Evolutionary conservation across 2,329 filamentous ascomycete species (phyloP).

Genomic region (Coleophoma crateriformis): DNA sequence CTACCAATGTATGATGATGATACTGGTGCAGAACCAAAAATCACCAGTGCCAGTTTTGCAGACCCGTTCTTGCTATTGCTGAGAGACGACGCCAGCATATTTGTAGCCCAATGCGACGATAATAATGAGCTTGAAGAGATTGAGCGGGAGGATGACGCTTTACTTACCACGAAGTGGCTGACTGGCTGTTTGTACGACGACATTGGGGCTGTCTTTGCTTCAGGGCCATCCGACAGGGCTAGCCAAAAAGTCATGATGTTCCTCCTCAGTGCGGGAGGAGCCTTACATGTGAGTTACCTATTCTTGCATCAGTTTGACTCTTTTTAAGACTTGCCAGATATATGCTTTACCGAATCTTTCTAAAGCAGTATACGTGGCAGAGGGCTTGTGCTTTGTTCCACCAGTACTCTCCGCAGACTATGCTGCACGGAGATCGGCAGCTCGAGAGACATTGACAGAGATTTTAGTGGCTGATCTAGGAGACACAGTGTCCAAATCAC

Average conservation of each 20-base stretch:
- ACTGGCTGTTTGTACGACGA: conserved; percentile 83
- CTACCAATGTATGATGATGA: conserved; percentile 90
- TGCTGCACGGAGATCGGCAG: conserved; percentile 61
- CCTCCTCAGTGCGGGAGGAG: conserved; percentile 68
- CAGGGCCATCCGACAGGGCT: conserved; percentile 32
- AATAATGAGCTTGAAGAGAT: conserved; percentile 83
- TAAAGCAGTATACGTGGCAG: conserved; percentile 66
- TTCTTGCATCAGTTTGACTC: background rate
- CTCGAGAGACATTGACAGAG: conserved; percentile 71
- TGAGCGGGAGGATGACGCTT: conserved; percentile 52
- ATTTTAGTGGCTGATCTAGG: conserved; percentile 82
- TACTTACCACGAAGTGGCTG: conserved; percentile 65
- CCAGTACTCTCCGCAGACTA: conserved; percentile 70
- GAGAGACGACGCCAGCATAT: conserved; percentile 75
- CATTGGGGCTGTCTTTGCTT: conserved; percentile 47
- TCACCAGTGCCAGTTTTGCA: conserved; percentile 75
- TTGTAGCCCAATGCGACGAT: conserved; percentile 73
- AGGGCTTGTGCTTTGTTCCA: conserved; percentile 73
- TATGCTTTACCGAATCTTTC: conserved; percentile 71
- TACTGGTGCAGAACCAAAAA: conserved; percentile 72
- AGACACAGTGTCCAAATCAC: conserved; percentile 61
- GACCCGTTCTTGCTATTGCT: conserved; percentile 83
- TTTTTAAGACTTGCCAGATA: conserved; percentile 43
- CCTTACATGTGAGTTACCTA: conserved; percentile 57
- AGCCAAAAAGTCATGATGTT: conserved; percentile 60